Base-by-base conservation (phyloP, 73 alveolate genomes). In the Paramecium sexaurelia region DNA sequence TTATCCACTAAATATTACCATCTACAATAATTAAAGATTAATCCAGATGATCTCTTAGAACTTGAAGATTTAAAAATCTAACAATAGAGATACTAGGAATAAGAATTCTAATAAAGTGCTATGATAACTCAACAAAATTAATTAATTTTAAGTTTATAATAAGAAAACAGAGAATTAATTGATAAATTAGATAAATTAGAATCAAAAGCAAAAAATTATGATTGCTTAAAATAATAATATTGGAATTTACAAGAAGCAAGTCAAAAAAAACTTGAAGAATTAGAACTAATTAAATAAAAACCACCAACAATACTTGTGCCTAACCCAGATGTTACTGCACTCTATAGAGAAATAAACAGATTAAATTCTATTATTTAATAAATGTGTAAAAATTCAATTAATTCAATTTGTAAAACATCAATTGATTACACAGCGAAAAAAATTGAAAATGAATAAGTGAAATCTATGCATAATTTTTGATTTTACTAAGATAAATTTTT, bases 261-360 rank as follows among this genome's bases (percentile, higher is more conserved):
- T 32, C 43, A 61, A 32, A 61, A 61, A 26, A 8, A 61, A 22
- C 17, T 0, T 1, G 83, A 61, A 61, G 83, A 61, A 61, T 61
- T 61, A n/a, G 83, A 61, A 32, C 7, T 13, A 1, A 29, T 61
- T 26, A 61, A 32, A 32, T 29, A 26, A 11, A 29, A 27, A 32
- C 83, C 83, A 11, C 83, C 83, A 22, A 61, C 20, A 1, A 15
- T 61, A 15, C 6, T 61, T 10, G 83, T 61, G 7, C 83, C 83
- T 5, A 61, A 61, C 6, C 83, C 83, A 61, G 83, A 61, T 61
- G 83, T 61, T 11, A 61, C 83, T 7, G 83, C 83, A 26, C 43
- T 61, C 0, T 32, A 29, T 61, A 61, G 43, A 29, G 83, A 61
- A 24, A 61, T 61, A 7, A 61, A 61, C 26, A 41, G 83, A 11